Conservation (phyloP, 164 flowering plant genomes). For the Tinospora cordifolia region DNA sequence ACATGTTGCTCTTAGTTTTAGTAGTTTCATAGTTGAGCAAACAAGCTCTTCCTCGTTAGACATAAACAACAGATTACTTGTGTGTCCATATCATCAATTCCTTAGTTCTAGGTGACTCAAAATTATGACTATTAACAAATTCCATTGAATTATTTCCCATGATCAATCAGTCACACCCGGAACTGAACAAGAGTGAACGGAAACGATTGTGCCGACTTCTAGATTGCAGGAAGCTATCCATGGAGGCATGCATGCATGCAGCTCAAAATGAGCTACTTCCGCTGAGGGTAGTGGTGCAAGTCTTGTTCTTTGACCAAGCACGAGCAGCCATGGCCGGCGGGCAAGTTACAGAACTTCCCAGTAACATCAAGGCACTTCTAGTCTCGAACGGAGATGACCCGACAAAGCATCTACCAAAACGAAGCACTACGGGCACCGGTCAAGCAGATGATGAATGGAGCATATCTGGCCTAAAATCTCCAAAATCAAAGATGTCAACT, state of each 20-base stretch:
- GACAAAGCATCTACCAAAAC: conserved; percentile 29
- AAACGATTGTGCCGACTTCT: conserved; percentile 69
- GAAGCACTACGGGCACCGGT: conserved; percentile 29
- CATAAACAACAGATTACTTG: neutral
- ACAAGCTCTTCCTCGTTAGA: neutral
- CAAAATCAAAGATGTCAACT: conserved; percentile 56
- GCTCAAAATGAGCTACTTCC: conserved; percentile 94
- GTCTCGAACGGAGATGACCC: conserved; percentile 37
- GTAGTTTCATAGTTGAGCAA: conserved; percentile 1
- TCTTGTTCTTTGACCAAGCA: conserved; percentile 89
- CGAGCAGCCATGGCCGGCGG: conserved; percentile 60
- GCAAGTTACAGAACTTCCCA: conserved; percentile 57
- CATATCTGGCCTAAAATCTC: conserved; percentile 59
- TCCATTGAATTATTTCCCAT: conserved; percentile 5
- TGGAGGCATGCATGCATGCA: conserved; percentile 90
- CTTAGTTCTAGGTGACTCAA: conserved; percentile 16
- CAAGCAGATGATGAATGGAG: conserved; percentile 71
- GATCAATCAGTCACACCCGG: conserved; percentile 61
- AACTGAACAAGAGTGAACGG: conserved; percentile 76
- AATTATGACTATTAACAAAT: neutral
- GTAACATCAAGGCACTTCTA: conserved; percentile 67
- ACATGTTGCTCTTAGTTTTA: neutral
- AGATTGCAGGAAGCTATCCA: conserved; percentile 91
- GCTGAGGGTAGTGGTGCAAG: conserved; percentile 87
- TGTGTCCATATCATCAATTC: neutral